Percentiles rank a stretch among this genome's conserved stretches.
phyloP scores from a whole-genome alignment of 169 alveolate species.

The Plasmodium cynomolgi region DNA sequence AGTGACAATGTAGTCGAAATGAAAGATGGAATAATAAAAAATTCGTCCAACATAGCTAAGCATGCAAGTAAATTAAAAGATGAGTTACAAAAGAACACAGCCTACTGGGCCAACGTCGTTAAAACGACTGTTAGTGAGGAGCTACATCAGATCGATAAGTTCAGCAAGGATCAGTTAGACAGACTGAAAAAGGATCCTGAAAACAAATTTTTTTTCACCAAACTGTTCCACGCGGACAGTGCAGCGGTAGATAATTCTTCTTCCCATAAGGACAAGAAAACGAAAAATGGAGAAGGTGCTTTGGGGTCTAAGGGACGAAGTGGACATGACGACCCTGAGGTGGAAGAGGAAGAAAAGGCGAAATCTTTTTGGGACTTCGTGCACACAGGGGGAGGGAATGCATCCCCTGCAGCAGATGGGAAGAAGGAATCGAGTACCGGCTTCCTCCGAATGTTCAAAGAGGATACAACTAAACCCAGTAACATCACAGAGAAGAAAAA shows the following conservation, averaged over 20 bases:
- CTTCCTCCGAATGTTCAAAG: background rate
- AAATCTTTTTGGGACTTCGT: background rate
- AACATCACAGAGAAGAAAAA: background rate
- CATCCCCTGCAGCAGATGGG: background rate
- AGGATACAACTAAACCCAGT: background rate
- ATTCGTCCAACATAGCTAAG: background rate
- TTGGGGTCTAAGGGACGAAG: background rate
- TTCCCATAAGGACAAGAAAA: background rate
- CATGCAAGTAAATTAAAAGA: conserved; percentile 29
- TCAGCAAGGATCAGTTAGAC: conserved; percentile 17
- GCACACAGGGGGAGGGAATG: background rate
- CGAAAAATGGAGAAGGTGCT: background rate
- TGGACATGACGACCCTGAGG: background rate
- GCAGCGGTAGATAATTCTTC: background rate
- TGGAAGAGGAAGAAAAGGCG: background rate
- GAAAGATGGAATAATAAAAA: conserved; percentile 19
- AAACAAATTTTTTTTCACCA: conserved; percentile 11
- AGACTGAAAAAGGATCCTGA: conserved; percentile 21
- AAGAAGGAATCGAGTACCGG: background rate
- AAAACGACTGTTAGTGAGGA: conserved; percentile 30
- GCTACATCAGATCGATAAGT: background rate
- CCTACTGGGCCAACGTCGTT: background rate
- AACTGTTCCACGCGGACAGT: background rate
- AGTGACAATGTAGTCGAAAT: background rate
- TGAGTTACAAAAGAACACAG: conserved; percentile 21